Conservation (phyloP, 2,329 filamentous ascomycete species). For the Colletotrichum sp. region DNA sequence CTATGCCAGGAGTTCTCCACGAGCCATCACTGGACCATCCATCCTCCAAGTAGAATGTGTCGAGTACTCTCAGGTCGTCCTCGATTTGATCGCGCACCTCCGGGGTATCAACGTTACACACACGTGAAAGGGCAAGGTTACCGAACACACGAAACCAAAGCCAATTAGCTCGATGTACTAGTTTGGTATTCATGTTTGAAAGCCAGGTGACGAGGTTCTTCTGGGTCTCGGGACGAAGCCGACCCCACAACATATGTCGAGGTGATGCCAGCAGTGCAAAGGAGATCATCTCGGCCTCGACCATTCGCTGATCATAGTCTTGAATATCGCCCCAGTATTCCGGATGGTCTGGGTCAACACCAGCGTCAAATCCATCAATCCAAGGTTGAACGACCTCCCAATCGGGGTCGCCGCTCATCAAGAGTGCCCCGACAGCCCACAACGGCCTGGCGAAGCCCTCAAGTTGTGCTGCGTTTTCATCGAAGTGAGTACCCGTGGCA, state of each 20-base stretch:
- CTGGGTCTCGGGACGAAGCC: background rate
- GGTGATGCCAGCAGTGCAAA: background rate
- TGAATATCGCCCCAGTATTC: background rate
- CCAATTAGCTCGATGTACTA: conserved; percentile 51
- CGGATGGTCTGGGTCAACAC: background rate
- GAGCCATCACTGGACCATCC: too few species aligned
- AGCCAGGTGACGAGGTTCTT: background rate
- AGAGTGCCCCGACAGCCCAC: background rate
- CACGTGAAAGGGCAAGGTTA: too few species aligned
- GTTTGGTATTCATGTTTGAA: background rate
- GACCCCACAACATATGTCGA: background rate
- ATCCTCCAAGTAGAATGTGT: too few species aligned
- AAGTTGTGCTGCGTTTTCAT: background rate
- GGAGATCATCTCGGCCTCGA: background rate
- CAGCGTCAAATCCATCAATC: background rate
- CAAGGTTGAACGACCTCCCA: background rate
- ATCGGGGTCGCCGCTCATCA: background rate
- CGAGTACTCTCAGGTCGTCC: too few species aligned
- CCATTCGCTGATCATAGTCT: conserved; percentile 7
- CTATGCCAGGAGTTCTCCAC: too few species aligned
- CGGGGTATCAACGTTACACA: too few species aligned
- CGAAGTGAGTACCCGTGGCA: background rate
- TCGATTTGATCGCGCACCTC: too few species aligned
- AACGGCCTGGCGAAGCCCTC: background rate
- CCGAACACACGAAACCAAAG: conserved; percentile 51